These are phyloP conservation scores for Talaromyces sp. DNA, from an alignment of 2,329 filamentous ascomycete species.

Conservation along the genomic window DNA sequence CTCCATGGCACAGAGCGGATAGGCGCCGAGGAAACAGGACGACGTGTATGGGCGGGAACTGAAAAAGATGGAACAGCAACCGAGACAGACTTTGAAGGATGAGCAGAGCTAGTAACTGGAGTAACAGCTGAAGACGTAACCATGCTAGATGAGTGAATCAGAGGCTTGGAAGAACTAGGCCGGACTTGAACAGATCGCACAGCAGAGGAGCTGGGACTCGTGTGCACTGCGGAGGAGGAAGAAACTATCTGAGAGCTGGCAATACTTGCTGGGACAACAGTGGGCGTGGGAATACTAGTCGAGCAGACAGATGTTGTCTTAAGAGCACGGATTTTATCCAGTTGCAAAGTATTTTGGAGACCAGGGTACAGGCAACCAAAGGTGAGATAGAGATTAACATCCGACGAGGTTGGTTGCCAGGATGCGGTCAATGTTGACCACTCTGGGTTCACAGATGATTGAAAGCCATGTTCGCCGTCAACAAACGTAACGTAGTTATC, in stretches of 20 bases:
- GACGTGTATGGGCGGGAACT: not conserved
- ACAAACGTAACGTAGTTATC: not conserved
- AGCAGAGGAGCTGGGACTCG: not conserved
- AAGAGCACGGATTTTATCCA: not conserved
- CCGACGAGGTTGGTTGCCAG: not conserved
- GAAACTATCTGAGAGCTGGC: not conserved
- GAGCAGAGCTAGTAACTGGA: not conserved
- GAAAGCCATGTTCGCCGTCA: too few relatives aligned
- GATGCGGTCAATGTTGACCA: not conserved
- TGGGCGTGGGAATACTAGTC: not conserved
- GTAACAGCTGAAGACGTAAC: not conserved
- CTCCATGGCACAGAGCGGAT: not conserved
- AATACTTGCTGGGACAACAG: not conserved
- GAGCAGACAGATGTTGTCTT: not conserved
- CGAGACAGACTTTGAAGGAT: not conserved
- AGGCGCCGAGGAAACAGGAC: not conserved
- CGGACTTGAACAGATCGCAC: not conserved
- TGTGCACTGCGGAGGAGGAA: not conserved
- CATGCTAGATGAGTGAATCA: not conserved
- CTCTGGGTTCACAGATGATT: not conserved
- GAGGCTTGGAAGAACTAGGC: not conserved
- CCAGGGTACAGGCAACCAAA: not conserved
- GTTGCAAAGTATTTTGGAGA: not conserved
- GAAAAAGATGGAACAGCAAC: not conserved
- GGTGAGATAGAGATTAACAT: not conserved